Base-by-base conservation (phyloP, 2,329 filamentous ascomycete genomes). In the Didymella arachidicola region DNA sequence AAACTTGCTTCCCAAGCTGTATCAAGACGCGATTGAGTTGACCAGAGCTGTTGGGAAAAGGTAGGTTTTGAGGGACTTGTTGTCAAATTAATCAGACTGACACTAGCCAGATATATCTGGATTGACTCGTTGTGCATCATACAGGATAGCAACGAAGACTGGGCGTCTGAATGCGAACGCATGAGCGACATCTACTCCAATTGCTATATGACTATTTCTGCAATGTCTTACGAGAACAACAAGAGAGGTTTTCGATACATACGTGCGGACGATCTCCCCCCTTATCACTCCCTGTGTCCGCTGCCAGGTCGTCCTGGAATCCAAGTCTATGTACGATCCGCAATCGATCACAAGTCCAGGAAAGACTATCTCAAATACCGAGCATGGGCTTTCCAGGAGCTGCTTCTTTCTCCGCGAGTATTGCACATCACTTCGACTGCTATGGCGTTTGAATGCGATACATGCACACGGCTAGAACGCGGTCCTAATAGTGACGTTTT, bases 341-440 rank as follows among this genome's bases (percentile, higher is more conserved):
- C 52, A 36, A 22, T 53, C 11, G 55, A 58, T n/a, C 55, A 58
- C 32, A 36, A 44, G 29, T 48, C 49, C 26, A 52, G 55, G 19
- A 32, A 18, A 14, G 55, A 58, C 10, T 39, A 50, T 14, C 25
- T 59, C 2, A 59, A 30, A 12, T 41, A 45, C n/a, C 27, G 57
- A 25, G 57, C 45, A n/a, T 69, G 65, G 66, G 66, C 64, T 4
- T 55, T 65, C n/a, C 66, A 69, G 22, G 66, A 69, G 22, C 58
- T 66, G 2, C 41, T 68, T 5, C 58, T 69, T 14, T 63, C 66
- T 11, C 60, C 60, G 16, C 60, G 66, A 3, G 53, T 66, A 14
- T 52, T 69, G 6, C 65, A 69, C 34, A 63, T 68, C 38, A 60
- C 48, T 2, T 42, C 49, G 1, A 45, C 32, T 1, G 66, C 65